These are phyloP conservation scores for Penicillium sp. DNA, from an alignment of 2,329 filamentous ascomycete species.

Conservation along the genomic window DNA sequence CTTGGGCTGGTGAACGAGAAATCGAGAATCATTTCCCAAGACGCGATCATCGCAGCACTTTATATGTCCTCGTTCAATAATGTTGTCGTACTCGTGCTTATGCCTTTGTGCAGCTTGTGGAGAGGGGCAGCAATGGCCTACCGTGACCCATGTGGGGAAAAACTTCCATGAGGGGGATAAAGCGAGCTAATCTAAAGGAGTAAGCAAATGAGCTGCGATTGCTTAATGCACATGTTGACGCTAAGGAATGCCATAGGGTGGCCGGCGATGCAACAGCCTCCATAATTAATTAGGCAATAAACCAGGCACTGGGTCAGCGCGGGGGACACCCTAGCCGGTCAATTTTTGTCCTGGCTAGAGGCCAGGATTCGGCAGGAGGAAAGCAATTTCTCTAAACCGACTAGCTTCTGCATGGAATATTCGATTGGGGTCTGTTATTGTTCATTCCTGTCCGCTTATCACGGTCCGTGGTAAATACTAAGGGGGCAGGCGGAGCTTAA, in stretches of 20 bases:
- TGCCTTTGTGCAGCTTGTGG: background rate
- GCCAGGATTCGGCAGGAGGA: slow-evolving; percentile 1
- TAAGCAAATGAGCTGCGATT: slow-evolving; percentile 6
- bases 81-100: background rate
- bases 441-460: background rate
- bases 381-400: too few species aligned
- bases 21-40: slow-evolving; percentile 20
- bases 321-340: background rate
- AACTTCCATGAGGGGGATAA: background rate
- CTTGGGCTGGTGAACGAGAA: slow-evolving; percentile 8
- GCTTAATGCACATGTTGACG: slow-evolving; percentile 8
- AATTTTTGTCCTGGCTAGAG: background rate
- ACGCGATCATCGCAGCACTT: slow-evolving; percentile 7
- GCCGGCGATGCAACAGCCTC: background rate
- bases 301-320: background rate
- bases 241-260: slow-evolving; percentile 9
- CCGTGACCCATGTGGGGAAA: background rate
- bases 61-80: slow-evolving; percentile 10
- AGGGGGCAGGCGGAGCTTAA: background rate
- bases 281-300: slow-evolving; percentile 1
- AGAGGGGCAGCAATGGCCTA: background rate
- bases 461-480: background rate
- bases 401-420: background rate
- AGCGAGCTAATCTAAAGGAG: background rate
- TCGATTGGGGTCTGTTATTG: background rate